Base-by-base conservation (phyloP, 495 filamentous ascomycete species). In the Lophiostoma macrostomum region DNA sequence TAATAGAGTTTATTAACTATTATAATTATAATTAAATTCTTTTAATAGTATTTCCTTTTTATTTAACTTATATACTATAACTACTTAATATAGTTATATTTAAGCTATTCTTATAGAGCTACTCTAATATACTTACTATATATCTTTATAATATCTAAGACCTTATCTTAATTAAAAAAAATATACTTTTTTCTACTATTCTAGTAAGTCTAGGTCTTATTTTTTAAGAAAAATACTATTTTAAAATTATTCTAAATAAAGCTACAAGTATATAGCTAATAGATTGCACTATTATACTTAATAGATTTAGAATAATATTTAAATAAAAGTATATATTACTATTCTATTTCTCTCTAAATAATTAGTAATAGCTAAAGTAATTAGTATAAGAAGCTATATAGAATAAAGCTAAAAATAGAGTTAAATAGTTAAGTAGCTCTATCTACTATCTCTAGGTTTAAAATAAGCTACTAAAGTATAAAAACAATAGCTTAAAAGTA, bases 121-220 rank as follows among this genome's bases (percentile, higher is more conserved):
- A 41, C 20, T 20, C 19, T 11, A 11, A 12, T 14, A n/a, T 7
- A 5, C 41, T 44, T 3, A 18, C 8, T 14, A 7, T 16, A n/a
- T 35, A 48, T 24, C 3, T 48, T 13, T 5, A 48, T 25, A 34
- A 24, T 11, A 19, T 4, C 44, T 19, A 34, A 48, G 44, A 30
- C 5, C 28, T 35, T 3, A 18, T 14, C 23, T 11, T 10, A 18
- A 16, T 48, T 10, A 36, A 12, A 5, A 48, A 48, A n/a, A 36
- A 36, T 28, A 34, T 28, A 34, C 29, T 35, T 48, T 20, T 48
- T 35, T 19, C 16, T 4, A 4, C n/a, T 48, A 20, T 48, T 48
- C 18, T 4, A 36, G 12, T 13, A 4, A 35, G 29, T 30, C 31
- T 48, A 19, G 29, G n/a, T n/a, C n/a, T n/a, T n/a, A 14, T 14